Evolutionary conservation across 2,329 filamentous ascomycete genomes (phyloP).

Genomic region (Dissoconium aciculare): DNA sequence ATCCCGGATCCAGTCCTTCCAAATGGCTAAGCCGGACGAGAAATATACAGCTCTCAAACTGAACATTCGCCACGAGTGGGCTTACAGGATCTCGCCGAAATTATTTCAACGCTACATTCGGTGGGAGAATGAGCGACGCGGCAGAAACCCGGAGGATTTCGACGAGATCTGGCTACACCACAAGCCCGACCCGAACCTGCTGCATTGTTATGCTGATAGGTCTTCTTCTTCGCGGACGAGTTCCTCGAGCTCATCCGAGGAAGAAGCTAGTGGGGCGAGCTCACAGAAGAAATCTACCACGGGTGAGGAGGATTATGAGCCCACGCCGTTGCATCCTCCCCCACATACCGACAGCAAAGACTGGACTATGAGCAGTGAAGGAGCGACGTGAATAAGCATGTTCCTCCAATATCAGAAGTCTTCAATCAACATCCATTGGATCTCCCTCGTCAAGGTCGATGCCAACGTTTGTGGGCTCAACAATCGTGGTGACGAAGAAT

Average conservation of each 20-base stretch:
- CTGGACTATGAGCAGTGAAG: background rate
- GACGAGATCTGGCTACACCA: constrained; percentile 43
- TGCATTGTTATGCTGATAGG: constrained; percentile 1
- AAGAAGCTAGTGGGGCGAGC: too few species aligned
- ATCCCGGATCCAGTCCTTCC: constrained; percentile 35
- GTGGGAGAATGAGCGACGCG: constrained; percentile 23
- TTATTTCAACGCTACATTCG: constrained; percentile 28
- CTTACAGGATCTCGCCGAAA: constrained; percentile 34
- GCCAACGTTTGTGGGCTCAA: too few species aligned
- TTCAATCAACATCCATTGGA: background rate
- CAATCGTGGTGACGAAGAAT: background rate
- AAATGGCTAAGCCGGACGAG: constrained; percentile 37
- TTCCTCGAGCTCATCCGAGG: too few species aligned
- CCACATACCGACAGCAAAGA: background rate
- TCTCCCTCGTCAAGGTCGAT: background rate
- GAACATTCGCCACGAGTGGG: constrained; percentile 44
- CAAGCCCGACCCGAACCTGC: constrained; percentile 20
- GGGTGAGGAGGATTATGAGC: background rate
- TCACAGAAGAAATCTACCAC: too few species aligned
- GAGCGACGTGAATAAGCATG: background rate
- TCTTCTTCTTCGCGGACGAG: too few species aligned
- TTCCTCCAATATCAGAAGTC: too few species aligned
- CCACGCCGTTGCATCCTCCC: background rate
- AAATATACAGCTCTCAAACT: constrained; percentile 45
- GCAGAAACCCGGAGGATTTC: constrained; percentile 22